phyloP scores from a whole-genome alignment of 805 yeast genomes.

The Phaffomyces opuntiae region DNA sequence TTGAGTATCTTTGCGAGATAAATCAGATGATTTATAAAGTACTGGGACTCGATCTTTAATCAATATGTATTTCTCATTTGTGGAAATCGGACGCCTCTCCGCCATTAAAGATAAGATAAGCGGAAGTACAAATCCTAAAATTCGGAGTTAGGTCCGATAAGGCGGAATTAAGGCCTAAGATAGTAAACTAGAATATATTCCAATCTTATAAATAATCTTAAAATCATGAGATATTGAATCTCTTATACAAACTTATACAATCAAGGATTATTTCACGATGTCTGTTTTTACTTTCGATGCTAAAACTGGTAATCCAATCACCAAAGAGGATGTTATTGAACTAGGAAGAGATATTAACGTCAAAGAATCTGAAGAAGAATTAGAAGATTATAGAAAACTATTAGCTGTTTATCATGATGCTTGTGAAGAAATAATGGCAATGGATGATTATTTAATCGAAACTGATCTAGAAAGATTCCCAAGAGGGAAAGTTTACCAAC shows the following conservation, averaged over 20 bases:
- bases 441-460: slow-evolving; percentile 1
- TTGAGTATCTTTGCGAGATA: too few species aligned
- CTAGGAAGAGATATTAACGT: background rate
- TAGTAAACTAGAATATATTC: too few species aligned
- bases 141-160: background rate
- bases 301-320: slow-evolving; percentile 1
- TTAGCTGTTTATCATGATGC: slow-evolving; percentile 1
- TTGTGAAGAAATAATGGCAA: slow-evolving; percentile 3
- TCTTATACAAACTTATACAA: too few species aligned
- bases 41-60: too few species aligned
- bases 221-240: too few species aligned
- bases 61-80: too few species aligned
- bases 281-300: slow-evolving; percentile 2
- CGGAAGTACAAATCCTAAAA: too few species aligned
- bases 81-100: too few species aligned
- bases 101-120: too few species aligned
- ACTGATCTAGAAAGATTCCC: background rate
- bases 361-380: background rate
- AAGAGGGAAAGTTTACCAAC: slow-evolving; percentile 1
- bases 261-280: background rate
- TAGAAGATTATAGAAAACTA: background rate
- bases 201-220: too few species aligned
- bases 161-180: too few species aligned
- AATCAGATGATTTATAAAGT: too few species aligned
- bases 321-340: background rate